These are phyloP conservation scores for Syncephalastrum contaminatum DNA, from an alignment of 371 early-diverging fungal genomes.

Conservation along the genomic window DNA sequence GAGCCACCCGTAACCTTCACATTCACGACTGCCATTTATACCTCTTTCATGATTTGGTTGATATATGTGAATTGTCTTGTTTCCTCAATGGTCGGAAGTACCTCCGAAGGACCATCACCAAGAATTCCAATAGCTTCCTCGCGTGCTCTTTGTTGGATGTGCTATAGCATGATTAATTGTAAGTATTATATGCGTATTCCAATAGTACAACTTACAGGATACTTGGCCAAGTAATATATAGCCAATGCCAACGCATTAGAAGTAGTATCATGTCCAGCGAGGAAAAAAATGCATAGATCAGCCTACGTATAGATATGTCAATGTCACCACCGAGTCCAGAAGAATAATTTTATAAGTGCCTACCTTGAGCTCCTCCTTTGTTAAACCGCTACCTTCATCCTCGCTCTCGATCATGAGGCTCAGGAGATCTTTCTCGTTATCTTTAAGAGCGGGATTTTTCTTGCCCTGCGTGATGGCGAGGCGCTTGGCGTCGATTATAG, in stretches of 20 bases:
- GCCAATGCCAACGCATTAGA: conserved; percentile 21
- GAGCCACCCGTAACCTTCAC: background rate
- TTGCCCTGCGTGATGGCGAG: background rate
- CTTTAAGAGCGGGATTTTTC: background rate
- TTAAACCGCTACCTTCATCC: conserved; percentile 21
- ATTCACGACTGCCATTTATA: background rate
- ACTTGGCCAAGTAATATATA: conserved; percentile 25
- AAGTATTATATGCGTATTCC: background rate
- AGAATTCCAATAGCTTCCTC: conserved; percentile 17
- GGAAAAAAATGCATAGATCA: conserved; percentile 6
- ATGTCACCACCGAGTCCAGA: background rate
- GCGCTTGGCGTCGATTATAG: conserved; percentile 34
- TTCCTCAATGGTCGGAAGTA: conserved; percentile 10
- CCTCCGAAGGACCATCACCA: conserved; percentile 5
- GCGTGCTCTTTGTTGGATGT: conserved; percentile 20
- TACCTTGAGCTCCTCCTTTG: conserved; percentile 36
- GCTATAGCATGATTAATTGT: background rate
- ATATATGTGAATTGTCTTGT: conserved; percentile 8
- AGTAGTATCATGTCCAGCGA: conserved; percentile 34
- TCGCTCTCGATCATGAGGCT: conserved; percentile 54
- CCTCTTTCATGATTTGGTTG: conserved; percentile 15
- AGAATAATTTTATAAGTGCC: background rate
- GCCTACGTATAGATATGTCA: background rate
- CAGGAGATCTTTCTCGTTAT: conserved; percentile 44
- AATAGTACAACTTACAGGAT: conserved; percentile 7